Evolutionary conservation across 2,329 filamentous ascomycete species (phyloP).

Genomic region (Diplodia sapinea): DNA sequence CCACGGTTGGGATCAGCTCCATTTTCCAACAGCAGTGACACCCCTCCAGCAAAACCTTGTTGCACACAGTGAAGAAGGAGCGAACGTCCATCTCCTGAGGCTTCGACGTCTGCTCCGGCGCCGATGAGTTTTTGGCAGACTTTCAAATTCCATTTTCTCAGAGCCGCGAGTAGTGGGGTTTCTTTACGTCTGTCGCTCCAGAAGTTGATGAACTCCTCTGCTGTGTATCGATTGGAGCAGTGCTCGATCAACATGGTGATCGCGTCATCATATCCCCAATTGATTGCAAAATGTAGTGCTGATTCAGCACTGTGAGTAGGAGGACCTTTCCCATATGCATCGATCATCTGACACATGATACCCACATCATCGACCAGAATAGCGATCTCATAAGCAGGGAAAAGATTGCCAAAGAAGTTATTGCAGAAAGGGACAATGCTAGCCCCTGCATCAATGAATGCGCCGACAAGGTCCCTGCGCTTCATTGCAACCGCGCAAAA

Average conservation of each 20-base stretch:
- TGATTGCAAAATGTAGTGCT: not conserved
- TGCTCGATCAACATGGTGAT: not conserved
- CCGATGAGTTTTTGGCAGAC: not conserved
- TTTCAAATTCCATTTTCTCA: not conserved
- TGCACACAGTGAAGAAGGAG: not conserved
- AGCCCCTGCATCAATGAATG: not conserved
- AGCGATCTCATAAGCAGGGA: not conserved
- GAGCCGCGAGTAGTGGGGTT: not conserved
- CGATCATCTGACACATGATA: not conserved
- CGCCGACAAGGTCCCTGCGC: not conserved
- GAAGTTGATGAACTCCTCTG: not conserved
- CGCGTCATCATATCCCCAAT: too few relatives aligned
- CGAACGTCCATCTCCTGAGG: not conserved
- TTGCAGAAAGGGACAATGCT: not conserved
- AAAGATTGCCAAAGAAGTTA: not conserved
- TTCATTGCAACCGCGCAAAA: not conserved
- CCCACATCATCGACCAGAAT: not conserved
- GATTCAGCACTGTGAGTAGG: not conserved
- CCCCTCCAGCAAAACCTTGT: too few relatives aligned
- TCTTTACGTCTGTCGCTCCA: rapidly evolving
- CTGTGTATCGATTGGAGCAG: not conserved
- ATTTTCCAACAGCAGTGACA: not conserved
- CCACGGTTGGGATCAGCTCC: not conserved
- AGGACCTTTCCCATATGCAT: not conserved
- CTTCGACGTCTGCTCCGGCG: not conserved